Evolutionary conservation across 805 yeast species (phyloP).

Genomic region (Candida awuae): DNA sequence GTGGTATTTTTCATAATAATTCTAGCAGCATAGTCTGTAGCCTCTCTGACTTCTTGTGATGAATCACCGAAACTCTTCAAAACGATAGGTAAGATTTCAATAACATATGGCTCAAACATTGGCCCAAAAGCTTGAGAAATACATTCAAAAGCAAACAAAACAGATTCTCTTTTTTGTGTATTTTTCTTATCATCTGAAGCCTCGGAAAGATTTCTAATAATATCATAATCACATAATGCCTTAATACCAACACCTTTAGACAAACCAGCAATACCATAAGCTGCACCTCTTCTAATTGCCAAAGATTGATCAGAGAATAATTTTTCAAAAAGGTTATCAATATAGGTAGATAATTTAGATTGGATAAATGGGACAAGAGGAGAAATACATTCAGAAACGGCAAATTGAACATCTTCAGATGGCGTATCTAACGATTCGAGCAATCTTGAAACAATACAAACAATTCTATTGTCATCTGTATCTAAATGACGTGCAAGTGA

Average conservation of each 20-base stretch:
- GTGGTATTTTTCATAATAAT: slow-evolving; percentile 87
- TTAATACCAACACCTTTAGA: slow-evolving; percentile 85
- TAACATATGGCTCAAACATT: slow-evolving; percentile 87
- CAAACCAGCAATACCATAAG: slow-evolving; percentile 91
- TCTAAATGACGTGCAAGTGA: slow-evolving; percentile 80
- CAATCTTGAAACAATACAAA: slow-evolving; percentile 58
- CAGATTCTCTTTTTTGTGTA: slow-evolving; percentile 72
- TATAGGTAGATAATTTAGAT: slow-evolving; percentile 41
- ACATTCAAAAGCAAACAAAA: slow-evolving; percentile 78
- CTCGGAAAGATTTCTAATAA: slow-evolving; percentile 64
- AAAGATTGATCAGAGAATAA: slow-evolving; percentile 44
- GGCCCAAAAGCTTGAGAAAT: slow-evolving; percentile 69
- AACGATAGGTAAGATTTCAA: slow-evolving; percentile 77
- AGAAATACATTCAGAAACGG: slow-evolving; percentile 78
- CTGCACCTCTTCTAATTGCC: slow-evolving; percentile 81
- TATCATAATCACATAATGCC: slow-evolving; percentile 65
- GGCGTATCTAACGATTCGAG: slow-evolving; percentile 75
- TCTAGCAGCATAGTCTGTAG: slow-evolving; percentile 81
- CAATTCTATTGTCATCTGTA: slow-evolving; percentile 56
- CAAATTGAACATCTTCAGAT: slow-evolving; percentile 82
- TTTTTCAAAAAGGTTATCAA: slow-evolving; percentile 51
- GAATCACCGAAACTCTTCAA: slow-evolving; percentile 80
- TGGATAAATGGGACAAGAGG: slow-evolving; percentile 63
- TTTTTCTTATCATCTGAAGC: slow-evolving; percentile 86
- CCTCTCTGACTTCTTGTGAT: slow-evolving; percentile 76